A percentile compares a stretch with the other conserved stretches of the same genome.
phyloP scores from a whole-genome alignment of 176 grass and related monocot species.

The Saccharum spontaneum region DNA sequence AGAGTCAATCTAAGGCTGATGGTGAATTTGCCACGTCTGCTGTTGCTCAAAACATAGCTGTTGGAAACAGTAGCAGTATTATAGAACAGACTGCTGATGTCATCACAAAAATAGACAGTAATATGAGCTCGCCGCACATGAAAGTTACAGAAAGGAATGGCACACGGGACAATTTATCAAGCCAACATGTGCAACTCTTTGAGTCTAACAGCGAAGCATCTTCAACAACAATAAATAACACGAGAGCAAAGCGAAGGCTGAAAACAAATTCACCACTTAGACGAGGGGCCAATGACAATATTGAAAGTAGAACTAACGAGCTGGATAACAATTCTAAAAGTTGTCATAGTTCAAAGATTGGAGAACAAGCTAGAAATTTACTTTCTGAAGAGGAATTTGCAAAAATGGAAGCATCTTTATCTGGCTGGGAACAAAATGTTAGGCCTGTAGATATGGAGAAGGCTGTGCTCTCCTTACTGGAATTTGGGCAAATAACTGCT shows the following conservation, averaged over 20 bases:
- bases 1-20: slow-evolving; percentile 70
- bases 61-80: slow-evolving; percentile 60
- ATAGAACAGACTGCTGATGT: slow-evolving; percentile 94
- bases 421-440: slow-evolving; percentile 91
- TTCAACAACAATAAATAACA: slow-evolving; percentile 48
- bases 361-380: slow-evolving; percentile 53
- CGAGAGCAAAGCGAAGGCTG: slow-evolving; percentile 67
- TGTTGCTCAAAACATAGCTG: slow-evolving; percentile 60
- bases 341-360: slow-evolving; percentile 45
- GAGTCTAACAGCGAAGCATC: slow-evolving; percentile 47
- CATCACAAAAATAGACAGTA: slow-evolving; percentile 88
- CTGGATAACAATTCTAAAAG: slow-evolving; percentile 53
- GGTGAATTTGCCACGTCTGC: slow-evolving; percentile 48
- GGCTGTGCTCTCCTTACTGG: slow-evolving; percentile 89
- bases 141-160: slow-evolving; percentile 67
- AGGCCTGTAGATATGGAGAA: slow-evolving; percentile 89
- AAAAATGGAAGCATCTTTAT: slow-evolving; percentile 73
- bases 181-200: slow-evolving; percentile 42
- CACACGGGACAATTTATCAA: slow-evolving; percentile 42
- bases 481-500: slow-evolving; percentile 98
- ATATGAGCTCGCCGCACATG: slow-evolving; percentile 64
- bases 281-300: slow-evolving; percentile 48
- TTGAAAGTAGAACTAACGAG: slow-evolving; percentile 55
- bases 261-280: slow-evolving; percentile 64
- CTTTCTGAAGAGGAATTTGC: slow-evolving; percentile 63